These are phyloP conservation scores for Wallemia ichthyophaga DNA, from an alignment of 1,284 basidiomycete genomes.

Conservation along the genomic window DNA sequence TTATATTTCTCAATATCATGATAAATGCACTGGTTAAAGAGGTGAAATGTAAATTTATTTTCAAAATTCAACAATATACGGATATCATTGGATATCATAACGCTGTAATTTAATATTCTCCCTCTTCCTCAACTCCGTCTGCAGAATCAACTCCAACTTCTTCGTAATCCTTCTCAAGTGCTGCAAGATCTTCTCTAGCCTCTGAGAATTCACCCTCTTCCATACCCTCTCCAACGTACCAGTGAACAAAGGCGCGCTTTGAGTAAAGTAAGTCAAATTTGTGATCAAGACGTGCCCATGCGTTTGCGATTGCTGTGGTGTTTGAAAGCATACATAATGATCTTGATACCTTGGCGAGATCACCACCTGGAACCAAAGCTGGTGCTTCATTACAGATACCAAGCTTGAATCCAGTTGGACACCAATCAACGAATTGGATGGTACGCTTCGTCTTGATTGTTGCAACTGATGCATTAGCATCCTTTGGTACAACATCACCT, in stretches of 20 bases:
- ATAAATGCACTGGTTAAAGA: too few species aligned
- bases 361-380: constrained; percentile 66
- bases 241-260: constrained; percentile 59
- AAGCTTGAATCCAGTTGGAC: constrained; percentile 83
- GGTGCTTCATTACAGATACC: constrained; percentile 93
- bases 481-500: constrained; percentile 93
- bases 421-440: constrained; percentile 76
- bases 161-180: constrained; percentile 46
- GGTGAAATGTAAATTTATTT: background rate
- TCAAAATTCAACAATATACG: background rate
- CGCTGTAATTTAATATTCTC: constrained; percentile 3
- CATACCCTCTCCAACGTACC: constrained; percentile 96
- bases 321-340: constrained; percentile 92
- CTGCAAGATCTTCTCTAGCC: constrained; percentile 85
- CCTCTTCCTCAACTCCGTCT: constrained; percentile 4
- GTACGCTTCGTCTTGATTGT: constrained; percentile 90
- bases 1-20: background rate
- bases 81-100: too few species aligned
- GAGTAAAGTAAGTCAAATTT: constrained; percentile 76
- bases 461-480: constrained; percentile 72
- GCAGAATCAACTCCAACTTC: constrained; percentile 5
- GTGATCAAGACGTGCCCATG: constrained; percentile 88
- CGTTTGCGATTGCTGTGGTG: constrained; percentile 75
- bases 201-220: constrained; percentile 97
- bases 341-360: constrained; percentile 75